phyloP scores from a whole-genome alignment of 2,329 filamentous ascomycete genomes.

The Fusarium domesticum region DNA sequence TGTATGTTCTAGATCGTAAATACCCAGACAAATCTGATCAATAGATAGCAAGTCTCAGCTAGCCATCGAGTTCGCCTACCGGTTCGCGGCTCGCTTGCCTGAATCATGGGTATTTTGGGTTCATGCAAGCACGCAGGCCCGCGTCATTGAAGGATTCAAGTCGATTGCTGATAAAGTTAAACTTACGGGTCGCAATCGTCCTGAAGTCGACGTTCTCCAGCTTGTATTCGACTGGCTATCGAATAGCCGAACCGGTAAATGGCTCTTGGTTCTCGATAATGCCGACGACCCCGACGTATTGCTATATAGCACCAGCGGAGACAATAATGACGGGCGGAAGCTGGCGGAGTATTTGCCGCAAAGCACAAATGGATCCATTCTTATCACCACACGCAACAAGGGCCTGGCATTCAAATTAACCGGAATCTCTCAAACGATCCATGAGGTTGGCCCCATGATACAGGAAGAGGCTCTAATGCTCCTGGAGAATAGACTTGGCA shows the following conservation, averaged over 20 bases:
- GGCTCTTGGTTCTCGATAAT: conserved; percentile 25
- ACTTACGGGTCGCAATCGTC: conserved; percentile 30
- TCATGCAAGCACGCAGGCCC: conserved; percentile 32
- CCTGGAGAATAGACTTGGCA: conserved; percentile 8
- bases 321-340: not conserved
- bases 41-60: conserved; percentile 25
- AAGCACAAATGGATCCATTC: conserved; percentile 11
- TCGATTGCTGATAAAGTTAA: conserved; percentile 34
- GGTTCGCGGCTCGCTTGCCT: conserved; percentile 21
- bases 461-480: conserved; percentile 13
- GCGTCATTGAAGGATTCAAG: conserved; percentile 35
- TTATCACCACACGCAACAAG: conserved; percentile 18
- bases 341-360: conserved; percentile 17
- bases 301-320: not conserved
- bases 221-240: conserved; percentile 32
- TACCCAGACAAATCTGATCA: not conserved
- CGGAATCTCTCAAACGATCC: not conserved
- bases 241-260: conserved; percentile 18
- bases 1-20: not conserved
- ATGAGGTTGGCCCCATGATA: conserved; percentile 10
- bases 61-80: conserved; percentile 38
- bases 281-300: conserved; percentile 12
- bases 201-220: conserved; percentile 31
- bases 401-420: conserved; percentile 8
- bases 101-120: conserved; percentile 39